Conservation (phyloP, 352 stramenopile species). For the Phytophthora sansomeana region DNA sequence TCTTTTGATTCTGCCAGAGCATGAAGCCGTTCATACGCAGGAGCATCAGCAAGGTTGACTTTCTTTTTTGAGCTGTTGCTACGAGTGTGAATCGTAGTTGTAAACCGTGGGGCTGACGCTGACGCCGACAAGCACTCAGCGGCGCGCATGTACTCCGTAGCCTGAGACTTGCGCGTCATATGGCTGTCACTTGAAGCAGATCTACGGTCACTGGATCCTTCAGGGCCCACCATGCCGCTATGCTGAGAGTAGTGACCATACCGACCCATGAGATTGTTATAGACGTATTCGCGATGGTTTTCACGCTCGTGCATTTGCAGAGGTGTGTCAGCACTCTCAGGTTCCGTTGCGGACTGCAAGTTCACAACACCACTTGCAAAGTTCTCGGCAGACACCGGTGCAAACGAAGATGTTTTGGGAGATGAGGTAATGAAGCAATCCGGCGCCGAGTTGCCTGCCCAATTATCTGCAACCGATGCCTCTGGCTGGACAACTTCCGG, state of each 20-base stretch:
- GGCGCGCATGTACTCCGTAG: constrained; percentile 41
- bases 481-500: constrained; percentile 10
- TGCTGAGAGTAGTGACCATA: constrained; percentile 80
- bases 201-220: constrained; percentile 15
- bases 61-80: constrained; percentile 40
- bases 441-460: constrained; percentile 11
- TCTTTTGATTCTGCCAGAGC: constrained; percentile 73
- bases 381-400: background rate
- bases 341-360: background rate
- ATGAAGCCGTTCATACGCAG: constrained; percentile 73
- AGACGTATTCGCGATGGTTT: constrained; percentile 66
- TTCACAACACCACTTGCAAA: background rate
- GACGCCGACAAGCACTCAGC: constrained; percentile 14
- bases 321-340: background rate
- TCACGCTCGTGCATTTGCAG: constrained; percentile 45
- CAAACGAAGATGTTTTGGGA: background rate
- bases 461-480: constrained; percentile 17
- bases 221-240: constrained; percentile 61
- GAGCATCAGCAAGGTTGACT: constrained; percentile 34
- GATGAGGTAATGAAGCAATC: constrained; percentile 17
- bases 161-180: constrained; percentile 47
- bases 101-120: constrained; percentile 29
- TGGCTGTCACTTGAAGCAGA: constrained; percentile 34
- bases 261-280: constrained; percentile 78
- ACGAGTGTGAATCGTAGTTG: constrained; percentile 20